Evolutionary conservation across 2,329 filamentous ascomycete species (phyloP).

Genomic region (Apiospora arundinis): DNA sequence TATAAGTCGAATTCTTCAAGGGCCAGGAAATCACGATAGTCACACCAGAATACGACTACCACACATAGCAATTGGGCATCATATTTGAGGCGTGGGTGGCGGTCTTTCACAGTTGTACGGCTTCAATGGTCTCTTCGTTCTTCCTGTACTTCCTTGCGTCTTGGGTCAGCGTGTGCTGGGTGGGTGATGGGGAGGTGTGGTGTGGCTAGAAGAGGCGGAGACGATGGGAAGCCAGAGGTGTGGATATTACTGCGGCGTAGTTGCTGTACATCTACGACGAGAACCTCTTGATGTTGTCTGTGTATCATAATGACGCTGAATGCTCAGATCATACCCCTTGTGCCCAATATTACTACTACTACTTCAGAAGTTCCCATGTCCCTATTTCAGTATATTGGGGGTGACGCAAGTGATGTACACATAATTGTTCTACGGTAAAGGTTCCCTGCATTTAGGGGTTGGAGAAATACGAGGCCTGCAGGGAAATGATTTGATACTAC

Average conservation of each 20-base stretch:
- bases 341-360: slow-evolving; percentile 19
- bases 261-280: slow-evolving; percentile 10
- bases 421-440: neutral
- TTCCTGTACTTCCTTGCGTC: slow-evolving; percentile 20
- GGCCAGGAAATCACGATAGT: neutral
- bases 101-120: slow-evolving; percentile 18
- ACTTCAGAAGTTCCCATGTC: neutral
- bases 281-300: slow-evolving; percentile 20
- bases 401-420: neutral
- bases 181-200: neutral
- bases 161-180: slow-evolving; percentile 21
- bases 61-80: slow-evolving; percentile 12
- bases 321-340: slow-evolving; percentile 22
- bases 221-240: slow-evolving; percentile 16
- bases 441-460: neutral
- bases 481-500: neutral
- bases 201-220: slow-evolving; percentile 18
- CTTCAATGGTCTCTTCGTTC: slow-evolving; percentile 21
- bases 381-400: neutral
- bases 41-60: slow-evolving; percentile 6
- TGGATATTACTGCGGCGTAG: slow-evolving; percentile 20
- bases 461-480: neutral
- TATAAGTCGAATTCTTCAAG: slow-evolving; percentile 12
- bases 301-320: slow-evolving; percentile 25
- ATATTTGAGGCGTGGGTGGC: slow-evolving; percentile 19